Evolutionary conservation across 768 basidiomycete genomes (phyloP).

Genomic region (Podaxis sp.): DNA sequence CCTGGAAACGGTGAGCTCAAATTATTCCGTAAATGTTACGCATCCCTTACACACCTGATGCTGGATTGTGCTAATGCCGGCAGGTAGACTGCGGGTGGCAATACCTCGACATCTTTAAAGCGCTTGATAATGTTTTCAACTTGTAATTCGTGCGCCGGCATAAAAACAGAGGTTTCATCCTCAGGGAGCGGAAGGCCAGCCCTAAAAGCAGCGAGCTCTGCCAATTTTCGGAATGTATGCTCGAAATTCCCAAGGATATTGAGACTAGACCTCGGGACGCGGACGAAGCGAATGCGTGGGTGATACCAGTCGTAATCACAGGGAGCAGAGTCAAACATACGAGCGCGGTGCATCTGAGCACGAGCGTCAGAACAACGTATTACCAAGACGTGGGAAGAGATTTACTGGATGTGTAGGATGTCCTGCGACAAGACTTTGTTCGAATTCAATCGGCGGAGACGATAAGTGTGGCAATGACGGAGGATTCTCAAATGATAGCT

Average conservation of each 20-base stretch:
- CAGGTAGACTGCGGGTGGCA: constrained; percentile 41
- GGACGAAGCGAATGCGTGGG: constrained; percentile 48
- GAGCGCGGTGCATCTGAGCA: constrained; percentile 55
- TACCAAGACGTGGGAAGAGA: constrained; percentile 3
- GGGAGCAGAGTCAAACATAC: constrained; percentile 35
- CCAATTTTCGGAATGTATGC: constrained; percentile 24
- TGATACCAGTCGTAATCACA: constrained; percentile 53
- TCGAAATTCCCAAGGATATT: constrained; percentile 46
- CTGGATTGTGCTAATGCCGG: constrained; percentile 51
- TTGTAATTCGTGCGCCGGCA: constrained; percentile 59
- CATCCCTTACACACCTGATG: constrained; percentile 40
- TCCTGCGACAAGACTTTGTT: constrained; percentile 57
- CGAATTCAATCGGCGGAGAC: constrained; percentile 51
- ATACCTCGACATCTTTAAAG: constrained; percentile 40
- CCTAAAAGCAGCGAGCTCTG: constrained; percentile 35
- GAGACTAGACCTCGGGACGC: constrained; percentile 37
- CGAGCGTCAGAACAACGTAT: not conserved
- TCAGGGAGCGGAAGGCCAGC: constrained; percentile 27
- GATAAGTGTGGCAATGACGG: constrained; percentile 40
- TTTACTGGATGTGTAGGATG: constrained; percentile 61
- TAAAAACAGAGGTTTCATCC: constrained; percentile 32
- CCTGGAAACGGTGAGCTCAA: constrained; percentile 23
- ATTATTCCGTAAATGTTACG: not conserved
- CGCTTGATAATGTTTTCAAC: constrained; percentile 41
- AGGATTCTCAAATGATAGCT: constrained; percentile 37